A percentile compares a stretch with the other conserved stretches of the same genome.
Evolutionary conservation across 2,329 filamentous ascomycete genomes (phyloP).

Genomic region (Sporothrix mexicana): DNA sequence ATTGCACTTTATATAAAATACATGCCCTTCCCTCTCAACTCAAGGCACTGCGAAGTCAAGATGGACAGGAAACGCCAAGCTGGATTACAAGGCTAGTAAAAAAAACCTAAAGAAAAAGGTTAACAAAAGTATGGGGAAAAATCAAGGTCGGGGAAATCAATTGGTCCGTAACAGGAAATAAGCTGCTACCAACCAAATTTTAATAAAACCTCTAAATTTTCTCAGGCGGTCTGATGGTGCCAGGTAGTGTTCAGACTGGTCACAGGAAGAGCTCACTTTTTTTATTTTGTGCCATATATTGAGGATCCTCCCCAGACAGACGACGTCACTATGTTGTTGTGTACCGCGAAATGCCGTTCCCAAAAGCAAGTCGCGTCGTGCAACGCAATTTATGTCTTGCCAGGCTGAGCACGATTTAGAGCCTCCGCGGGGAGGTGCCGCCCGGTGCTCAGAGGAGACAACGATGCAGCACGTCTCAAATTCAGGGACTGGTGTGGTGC

Average conservation of each 20-base stretch:
- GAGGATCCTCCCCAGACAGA: not conserved
- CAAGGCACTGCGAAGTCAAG: not conserved
- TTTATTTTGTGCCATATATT: not conserved
- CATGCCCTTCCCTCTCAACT: no score
- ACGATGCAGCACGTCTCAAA: not conserved
- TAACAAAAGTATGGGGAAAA: slow-evolving; percentile 23
- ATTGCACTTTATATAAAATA: not conserved
- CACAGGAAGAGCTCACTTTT: not conserved
- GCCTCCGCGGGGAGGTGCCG: not conserved
- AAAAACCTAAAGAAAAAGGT: slow-evolving; percentile 21
- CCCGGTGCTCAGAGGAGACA: not conserved
- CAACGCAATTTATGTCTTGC: slow-evolving; percentile 10
- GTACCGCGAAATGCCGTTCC: slow-evolving; percentile 1
- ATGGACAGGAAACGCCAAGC: not conserved
- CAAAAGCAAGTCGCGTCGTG: not conserved
- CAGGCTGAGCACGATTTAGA: not conserved
- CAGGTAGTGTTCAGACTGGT: not conserved
- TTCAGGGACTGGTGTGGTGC: not conserved
- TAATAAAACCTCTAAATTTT: slow-evolving; percentile 19
- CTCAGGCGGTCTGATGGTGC: not conserved
- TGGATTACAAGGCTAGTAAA: not conserved
- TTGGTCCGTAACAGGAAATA: slow-evolving; percentile 25
- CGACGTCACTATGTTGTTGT: slow-evolving; percentile 14
- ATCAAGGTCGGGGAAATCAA: slow-evolving; percentile 22
- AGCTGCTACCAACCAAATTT: slow-evolving; percentile 20